Base-by-base conservation (phyloP, 176 grass and related monocot genomes). In the Areca catechu region DNA sequence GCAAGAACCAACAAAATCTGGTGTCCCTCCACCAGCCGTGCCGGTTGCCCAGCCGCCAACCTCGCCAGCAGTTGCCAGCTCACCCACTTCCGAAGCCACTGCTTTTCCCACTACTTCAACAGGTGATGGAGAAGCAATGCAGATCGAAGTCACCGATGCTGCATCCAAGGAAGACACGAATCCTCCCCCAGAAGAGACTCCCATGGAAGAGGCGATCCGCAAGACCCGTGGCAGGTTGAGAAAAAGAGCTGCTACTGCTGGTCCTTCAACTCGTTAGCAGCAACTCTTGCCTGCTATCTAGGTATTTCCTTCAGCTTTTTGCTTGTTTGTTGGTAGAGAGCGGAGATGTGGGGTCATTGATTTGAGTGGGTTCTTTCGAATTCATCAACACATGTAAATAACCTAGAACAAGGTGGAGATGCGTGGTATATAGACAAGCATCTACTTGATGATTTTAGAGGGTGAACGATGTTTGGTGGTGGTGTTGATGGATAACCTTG, bases 151-250 rank as follows among this genome's bases (percentile, higher is more conserved):
- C 2, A 25, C 24, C 1, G 68, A 77, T 0, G 21, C 10, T 16
- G 56, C 22, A 50, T 71, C 81, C 57, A 72, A 66, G 0, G 78
- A 82, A 57, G 87, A 83, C 57, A 50, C 51, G 18, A 65, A 74
- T 27, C 71, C 60, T 59, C 24, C 53, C 0, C 16, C 24, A 57
- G 69, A 94, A 71, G 93, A 85, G 79, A 97, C 71, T 1, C 74
- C 60, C 1, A 83, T 91, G 61, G 86, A 97, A 58, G 93, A 92
- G 73, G 86, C 93, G 10, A 85, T 98, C 60, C 83, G 84, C 3
- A 56, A 92, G 22, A 89, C 80, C 3, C 78, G 84, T 3, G 50
- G 68, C 53, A 91, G 83, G 70, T 74, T 98, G 61, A 90, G 87
- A 72, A 98, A 83, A 66, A 84, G 81, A 53, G 76, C 57, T 50